phyloP scores from a whole-genome alignment of 306 rosid species.

The Glycine soja region DNA sequence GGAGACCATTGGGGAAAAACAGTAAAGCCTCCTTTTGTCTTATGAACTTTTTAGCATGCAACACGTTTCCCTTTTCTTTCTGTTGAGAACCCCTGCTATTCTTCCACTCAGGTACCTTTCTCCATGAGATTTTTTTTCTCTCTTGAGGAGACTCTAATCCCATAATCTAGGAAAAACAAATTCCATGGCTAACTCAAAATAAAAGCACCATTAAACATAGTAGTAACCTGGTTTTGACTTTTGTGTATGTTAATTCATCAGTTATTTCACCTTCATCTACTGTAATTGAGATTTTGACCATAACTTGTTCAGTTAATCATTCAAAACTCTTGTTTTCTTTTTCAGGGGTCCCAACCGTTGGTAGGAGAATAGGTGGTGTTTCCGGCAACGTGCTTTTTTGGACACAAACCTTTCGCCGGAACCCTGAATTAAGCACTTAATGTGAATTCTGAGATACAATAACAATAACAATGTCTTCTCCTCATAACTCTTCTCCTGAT shows the following conservation, averaged over 20 bases:
- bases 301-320: not conserved
- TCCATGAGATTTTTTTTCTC: no score
- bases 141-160: not conserved
- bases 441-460: slow-evolving; percentile 35
- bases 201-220: not conserved
- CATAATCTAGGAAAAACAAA: slow-evolving; percentile 20
- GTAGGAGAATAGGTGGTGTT: slow-evolving; percentile 53
- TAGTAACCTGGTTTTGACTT: no score
- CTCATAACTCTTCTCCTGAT: slow-evolving; percentile 16
- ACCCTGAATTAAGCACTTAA: slow-evolving; percentile 48
- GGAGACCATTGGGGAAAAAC: slow-evolving; percentile 68
- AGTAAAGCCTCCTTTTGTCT: slow-evolving; percentile 44
- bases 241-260: not conserved
- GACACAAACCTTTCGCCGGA: slow-evolving; percentile 50
- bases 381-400: slow-evolving; percentile 47
- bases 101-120: no score
- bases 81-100: no score
- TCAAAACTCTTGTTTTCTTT: slow-evolving; percentile 6
- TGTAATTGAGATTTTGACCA: slow-evolving; percentile 2
- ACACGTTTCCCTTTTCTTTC: slow-evolving; percentile 45
- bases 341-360: slow-evolving; percentile 55
- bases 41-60: slow-evolving; percentile 41
- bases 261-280: slow-evolving; percentile 12
- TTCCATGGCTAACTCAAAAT: not conserved
- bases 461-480: slow-evolving; percentile 53